phyloP scores from a whole-genome alignment of 2,329 filamentous ascomycete genomes.

The Sporothrix mexicana region DNA sequence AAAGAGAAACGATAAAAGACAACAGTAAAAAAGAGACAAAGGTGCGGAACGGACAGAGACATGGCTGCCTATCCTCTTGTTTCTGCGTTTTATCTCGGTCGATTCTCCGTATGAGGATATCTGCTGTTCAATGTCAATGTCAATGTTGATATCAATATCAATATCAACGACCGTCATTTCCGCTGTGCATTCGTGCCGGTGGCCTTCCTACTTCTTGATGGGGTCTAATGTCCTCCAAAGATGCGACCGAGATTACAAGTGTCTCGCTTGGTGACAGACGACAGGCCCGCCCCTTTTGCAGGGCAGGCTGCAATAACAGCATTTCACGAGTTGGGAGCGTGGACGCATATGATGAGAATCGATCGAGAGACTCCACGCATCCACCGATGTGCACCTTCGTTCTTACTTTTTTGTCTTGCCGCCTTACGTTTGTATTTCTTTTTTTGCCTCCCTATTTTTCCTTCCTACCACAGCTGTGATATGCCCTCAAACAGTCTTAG shows the following conservation, averaged over 20 bases:
- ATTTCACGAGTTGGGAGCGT: background rate
- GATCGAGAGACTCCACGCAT: background rate
- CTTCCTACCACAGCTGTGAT: background rate
- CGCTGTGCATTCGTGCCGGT: background rate
- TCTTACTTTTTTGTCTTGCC: too few species aligned
- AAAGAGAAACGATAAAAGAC: background rate
- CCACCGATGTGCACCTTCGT: background rate
- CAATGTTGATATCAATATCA: too few species aligned
- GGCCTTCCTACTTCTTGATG: background rate
- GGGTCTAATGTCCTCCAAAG: background rate
- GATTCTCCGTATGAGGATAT: too few species aligned
- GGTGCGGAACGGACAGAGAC: background rate
- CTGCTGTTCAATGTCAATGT: background rate
- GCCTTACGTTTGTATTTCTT: too few species aligned
- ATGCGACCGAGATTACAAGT: background rate
- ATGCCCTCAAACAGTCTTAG: background rate
- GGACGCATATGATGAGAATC: background rate
- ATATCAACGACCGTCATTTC: background rate
- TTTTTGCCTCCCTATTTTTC: too few species aligned
- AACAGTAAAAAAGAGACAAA: background rate
- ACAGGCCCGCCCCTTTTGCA: too few species aligned
- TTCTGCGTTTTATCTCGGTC: background rate
- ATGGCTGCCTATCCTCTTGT: background rate
- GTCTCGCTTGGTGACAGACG: too few species aligned
- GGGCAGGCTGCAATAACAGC: slow-evolving; percentile 6